phyloP scores from a whole-genome alignment of 2,329 filamentous ascomycete genomes.

The Talaromyces sp. region DNA sequence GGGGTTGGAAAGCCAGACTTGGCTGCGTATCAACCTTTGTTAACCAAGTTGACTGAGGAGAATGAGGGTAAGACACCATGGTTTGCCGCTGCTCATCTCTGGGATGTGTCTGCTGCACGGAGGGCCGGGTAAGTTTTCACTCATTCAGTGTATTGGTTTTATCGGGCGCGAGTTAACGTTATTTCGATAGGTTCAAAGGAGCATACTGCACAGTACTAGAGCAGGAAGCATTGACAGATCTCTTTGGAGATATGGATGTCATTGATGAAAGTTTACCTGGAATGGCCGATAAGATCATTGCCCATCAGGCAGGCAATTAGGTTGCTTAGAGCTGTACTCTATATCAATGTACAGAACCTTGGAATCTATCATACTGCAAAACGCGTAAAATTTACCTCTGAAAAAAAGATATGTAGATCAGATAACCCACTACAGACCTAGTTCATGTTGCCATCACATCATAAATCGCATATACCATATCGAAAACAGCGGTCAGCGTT shows the following conservation, averaged over 20 bases:
- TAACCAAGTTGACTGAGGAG: slow-evolving; percentile 21
- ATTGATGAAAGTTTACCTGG: slow-evolving; percentile 27
- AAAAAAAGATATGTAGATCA: neutral
- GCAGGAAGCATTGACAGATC: slow-evolving; percentile 25
- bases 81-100: slow-evolving; percentile 37
- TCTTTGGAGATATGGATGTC: slow-evolving; percentile 35
- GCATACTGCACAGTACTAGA: slow-evolving; percentile 29
- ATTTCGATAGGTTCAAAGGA: slow-evolving; percentile 25
- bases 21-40: slow-evolving; percentile 25
- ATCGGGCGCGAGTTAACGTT: neutral
- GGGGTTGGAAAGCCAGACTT: slow-evolving; percentile 34
- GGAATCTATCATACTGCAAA: neutral
- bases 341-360: neutral
- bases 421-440: neutral
- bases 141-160: neutral
- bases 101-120: slow-evolving; percentile 33
- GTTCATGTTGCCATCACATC: neutral
- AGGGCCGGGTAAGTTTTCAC: slow-evolving; percentile 24
- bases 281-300: slow-evolving; percentile 35
- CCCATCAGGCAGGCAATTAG: slow-evolving; percentile 12
- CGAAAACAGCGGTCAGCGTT: neutral
- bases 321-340: neutral
- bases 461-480: neutral
- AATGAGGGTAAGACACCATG: slow-evolving; percentile 25
- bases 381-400: neutral